phyloP scores from a whole-genome alignment of 2,329 filamentous ascomycete species.

The Emericellopsis atlantica region DNA sequence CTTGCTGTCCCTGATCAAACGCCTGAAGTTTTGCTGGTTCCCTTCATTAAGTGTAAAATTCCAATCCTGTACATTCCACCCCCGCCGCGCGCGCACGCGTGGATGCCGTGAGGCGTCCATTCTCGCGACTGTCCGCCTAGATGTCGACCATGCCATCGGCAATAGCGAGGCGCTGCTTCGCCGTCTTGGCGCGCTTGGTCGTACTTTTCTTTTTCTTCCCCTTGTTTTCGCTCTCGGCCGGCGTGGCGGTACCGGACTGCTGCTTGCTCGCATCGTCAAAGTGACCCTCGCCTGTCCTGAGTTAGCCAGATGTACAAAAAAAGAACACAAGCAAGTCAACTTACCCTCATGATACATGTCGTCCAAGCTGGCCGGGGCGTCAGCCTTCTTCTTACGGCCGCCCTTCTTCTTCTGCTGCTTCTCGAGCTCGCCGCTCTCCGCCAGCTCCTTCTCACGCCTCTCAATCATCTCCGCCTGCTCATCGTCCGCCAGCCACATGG shows the following conservation, averaged over 20 bases:
- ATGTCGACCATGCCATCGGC: constrained; percentile 39
- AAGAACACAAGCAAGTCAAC: constrained; percentile 16
- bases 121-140: too few relatives aligned
- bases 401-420: constrained; percentile 52
- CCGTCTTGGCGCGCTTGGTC: constrained; percentile 48
- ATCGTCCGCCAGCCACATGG: constrained; percentile 96
- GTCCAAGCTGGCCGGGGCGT: constrained; percentile 58
- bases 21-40: too few relatives aligned
- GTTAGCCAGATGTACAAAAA: constrained; percentile 11
- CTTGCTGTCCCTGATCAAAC: too few relatives aligned
- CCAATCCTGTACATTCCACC: too few relatives aligned
- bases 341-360: constrained; percentile 99
- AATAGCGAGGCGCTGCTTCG: constrained; percentile 56
- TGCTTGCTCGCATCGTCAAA: constrained; percentile 77
- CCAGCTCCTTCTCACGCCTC: constrained; percentile 76
- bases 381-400: constrained; percentile 40
- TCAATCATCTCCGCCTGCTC: constrained; percentile 93
- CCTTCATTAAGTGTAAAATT: too few relatives aligned
- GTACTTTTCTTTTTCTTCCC: constrained; percentile 38
- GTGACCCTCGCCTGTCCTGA: constrained; percentile 69
- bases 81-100: too few relatives aligned
- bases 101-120: too few relatives aligned
- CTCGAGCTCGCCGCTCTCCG: constrained; percentile 57
- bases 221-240: constrained; percentile 44
- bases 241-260: constrained; percentile 69